Base-by-base conservation (phyloP, 129 eudicot species). In the Deinandra increscens region DNA sequence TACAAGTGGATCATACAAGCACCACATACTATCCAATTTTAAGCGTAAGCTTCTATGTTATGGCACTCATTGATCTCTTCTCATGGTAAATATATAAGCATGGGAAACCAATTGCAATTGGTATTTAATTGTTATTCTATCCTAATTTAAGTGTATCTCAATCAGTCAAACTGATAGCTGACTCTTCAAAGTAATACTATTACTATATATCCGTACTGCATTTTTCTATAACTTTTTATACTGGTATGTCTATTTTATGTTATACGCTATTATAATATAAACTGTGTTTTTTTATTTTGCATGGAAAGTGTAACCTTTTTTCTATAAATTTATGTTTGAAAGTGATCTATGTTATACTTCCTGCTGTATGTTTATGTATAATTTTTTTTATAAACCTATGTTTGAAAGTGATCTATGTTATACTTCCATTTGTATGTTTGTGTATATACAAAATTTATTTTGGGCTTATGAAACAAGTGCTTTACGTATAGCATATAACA, bases 1-100 rank as follows among this genome's bases (percentile, higher is more conserved):
- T 48, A 11, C 49, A 49, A 49, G 46, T 54, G 26, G 74, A 69
- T 53, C 31, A 14, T 70, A 54, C 20, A 70, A 39, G n/a, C 75
- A 70, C 29, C 38, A n/a, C 17, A 54, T 54, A 9, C 34, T 20
- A 3, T 54, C 36, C 9, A 4, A 4, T 54, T 22, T 54, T 6
- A 54, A 54, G 61, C 11, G 31, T 54, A 54, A 54, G 31, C 31
- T 26, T 26, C 36, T 22, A 54, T 22, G 36, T 54, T 20, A 54
- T 54, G 2, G 34, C 22, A 22, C 61, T 54, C 6, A 54, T 54
- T 23, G 3, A 54, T 20, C n/a, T 54, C 14, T 54, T 20, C 61
- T 54, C 34, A 10, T 54, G 61, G 58, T 18, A 13, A 45, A 45
- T 45, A 18, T 17, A 50, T 50, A 17, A 18, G 18, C 26, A 50